phyloP scores from a whole-genome alignment of 1,284 basidiomycete species.

The Sporisorium reilianum region DNA sequence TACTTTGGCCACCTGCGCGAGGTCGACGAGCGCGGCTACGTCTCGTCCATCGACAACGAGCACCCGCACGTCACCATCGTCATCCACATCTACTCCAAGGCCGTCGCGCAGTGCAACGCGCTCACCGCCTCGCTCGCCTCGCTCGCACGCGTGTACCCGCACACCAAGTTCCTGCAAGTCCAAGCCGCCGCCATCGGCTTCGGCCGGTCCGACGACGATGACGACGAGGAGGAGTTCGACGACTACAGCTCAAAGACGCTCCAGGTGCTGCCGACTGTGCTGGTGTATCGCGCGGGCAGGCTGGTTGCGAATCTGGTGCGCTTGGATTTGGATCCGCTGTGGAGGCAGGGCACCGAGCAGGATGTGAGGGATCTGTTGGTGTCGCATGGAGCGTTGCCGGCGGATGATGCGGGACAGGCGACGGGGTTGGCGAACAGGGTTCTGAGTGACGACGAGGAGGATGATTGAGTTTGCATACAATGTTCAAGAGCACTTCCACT shows the following conservation, averaged over 20 bases:
- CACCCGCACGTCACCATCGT: slow-evolving; percentile 42
- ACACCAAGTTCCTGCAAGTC: slow-evolving; percentile 61
- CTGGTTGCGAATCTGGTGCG: slow-evolving; percentile 61
- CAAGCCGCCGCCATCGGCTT: slow-evolving; percentile 60
- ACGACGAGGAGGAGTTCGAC: slow-evolving; percentile 46
- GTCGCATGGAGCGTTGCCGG: slow-evolving; percentile 18
- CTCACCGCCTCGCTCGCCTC: slow-evolving; percentile 50
- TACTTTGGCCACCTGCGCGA: slow-evolving; percentile 63
- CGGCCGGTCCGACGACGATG: slow-evolving; percentile 15
- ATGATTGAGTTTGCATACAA: slow-evolving; percentile 6
- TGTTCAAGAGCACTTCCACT: too few relatives aligned
- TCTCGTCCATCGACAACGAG: slow-evolving; percentile 57
- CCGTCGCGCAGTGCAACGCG: slow-evolving; percentile 50
- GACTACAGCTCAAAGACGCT: slow-evolving; percentile 41
- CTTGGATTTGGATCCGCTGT: slow-evolving; percentile 54
- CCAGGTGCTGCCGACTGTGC: slow-evolving; percentile 57
- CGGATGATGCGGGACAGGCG: not conserved
- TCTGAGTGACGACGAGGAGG: slow-evolving; percentile 1
- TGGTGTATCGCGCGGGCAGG: slow-evolving; percentile 55
- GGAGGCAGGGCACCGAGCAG: slow-evolving; percentile 50
- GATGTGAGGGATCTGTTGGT: slow-evolving; percentile 47
- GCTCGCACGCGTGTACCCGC: slow-evolving; percentile 53
- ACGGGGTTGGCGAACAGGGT: not conserved
- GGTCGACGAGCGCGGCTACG: slow-evolving; percentile 58
- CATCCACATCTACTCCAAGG: slow-evolving; percentile 63